Evolutionary conservation across 2,329 filamentous ascomycete genomes (phyloP).

Genomic region (Dactylonectria estremocensis): DNA sequence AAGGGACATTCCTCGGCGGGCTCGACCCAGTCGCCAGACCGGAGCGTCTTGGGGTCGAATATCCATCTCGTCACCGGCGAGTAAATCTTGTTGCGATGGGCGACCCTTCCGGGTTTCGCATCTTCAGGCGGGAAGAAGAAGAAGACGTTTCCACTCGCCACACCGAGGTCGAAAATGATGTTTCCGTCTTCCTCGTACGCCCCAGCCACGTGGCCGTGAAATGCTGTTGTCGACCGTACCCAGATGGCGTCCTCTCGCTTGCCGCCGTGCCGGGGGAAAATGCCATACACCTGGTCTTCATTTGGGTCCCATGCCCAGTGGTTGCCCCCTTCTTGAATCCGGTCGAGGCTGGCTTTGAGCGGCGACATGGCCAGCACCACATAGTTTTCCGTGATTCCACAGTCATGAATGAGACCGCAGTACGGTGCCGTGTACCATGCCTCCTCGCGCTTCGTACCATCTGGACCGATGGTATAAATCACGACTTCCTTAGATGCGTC

Average conservation of each 20-base stretch:
- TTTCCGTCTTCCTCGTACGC: conserved; percentile 28
- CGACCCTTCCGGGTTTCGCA: neutral
- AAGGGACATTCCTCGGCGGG: neutral
- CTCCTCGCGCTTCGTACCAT: neutral
- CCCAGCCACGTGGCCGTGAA: conserved; percentile 31
- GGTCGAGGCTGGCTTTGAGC: neutral
- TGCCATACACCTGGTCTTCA: conserved; percentile 1
- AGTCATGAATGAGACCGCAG: conserved; percentile 6
- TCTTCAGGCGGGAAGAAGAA: conserved; percentile 26
- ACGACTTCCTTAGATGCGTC: neutral
- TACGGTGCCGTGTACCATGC: conserved; percentile 4
- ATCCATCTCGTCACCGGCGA: conserved; percentile 7
- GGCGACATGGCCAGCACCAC: conserved; percentile 1
- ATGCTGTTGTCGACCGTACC: conserved; percentile 16
- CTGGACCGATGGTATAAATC: neutral
- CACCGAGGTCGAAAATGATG: conserved; percentile 22
- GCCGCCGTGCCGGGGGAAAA: neutral
- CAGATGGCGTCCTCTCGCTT: conserved; percentile 2
- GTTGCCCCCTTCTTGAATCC: neutral
- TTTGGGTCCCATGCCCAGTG: conserved; percentile 14
- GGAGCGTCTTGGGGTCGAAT: conserved; percentile 14
- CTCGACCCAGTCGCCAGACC: neutral
- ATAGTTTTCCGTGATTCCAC: conserved; percentile 5
- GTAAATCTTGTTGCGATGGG: neutral
- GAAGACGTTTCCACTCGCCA: conserved; percentile 31